Conservation (phyloP, 2,329 filamentous ascomycete genomes). For the Botrytis fabae region DNA sequence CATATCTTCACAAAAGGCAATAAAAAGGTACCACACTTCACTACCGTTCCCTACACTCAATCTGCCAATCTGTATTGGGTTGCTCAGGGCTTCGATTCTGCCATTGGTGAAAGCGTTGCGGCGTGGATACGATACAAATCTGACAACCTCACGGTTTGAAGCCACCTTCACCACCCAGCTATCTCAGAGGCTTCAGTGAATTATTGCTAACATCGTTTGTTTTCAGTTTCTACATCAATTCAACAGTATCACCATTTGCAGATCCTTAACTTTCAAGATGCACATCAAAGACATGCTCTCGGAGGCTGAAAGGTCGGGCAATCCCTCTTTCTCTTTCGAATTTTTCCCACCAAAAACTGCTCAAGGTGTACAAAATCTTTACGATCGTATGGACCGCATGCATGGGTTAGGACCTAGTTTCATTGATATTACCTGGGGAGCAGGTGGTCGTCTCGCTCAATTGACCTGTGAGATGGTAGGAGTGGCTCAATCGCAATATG, state of each 20-base stretch:
- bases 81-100: neutral
- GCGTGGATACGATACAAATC: conserved; percentile 4
- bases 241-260: conserved; percentile 7
- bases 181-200: conserved; percentile 5
- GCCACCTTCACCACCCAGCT: neutral
- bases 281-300: conserved; percentile 92
- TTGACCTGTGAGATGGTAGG: conserved; percentile 97
- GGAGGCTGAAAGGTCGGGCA: conserved; percentile 74
- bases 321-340: conserved; percentile 96
- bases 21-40: conserved; percentile 14
- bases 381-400: conserved; percentile 99
- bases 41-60: neutral
- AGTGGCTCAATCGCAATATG: conserved; percentile 91
- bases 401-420: conserved; percentile 90
- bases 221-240: conserved; percentile 18
- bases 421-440: conserved; percentile 98
- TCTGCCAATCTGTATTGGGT: neutral
- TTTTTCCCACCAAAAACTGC: conserved; percentile 99
- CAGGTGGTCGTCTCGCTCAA: conserved; percentile 85
- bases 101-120: conserved; percentile 8
- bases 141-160: neutral
- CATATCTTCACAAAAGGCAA: conserved; percentile 17
- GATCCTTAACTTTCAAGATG: conserved; percentile 59
- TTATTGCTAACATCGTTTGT: conserved; percentile 20
- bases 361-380: conserved; percentile 97